Evolutionary conservation across 2,329 filamentous ascomycete genomes (phyloP), one percentile per base, ranked within the genome.

Genomic region (Endoconidiophora laricicola): DNA sequence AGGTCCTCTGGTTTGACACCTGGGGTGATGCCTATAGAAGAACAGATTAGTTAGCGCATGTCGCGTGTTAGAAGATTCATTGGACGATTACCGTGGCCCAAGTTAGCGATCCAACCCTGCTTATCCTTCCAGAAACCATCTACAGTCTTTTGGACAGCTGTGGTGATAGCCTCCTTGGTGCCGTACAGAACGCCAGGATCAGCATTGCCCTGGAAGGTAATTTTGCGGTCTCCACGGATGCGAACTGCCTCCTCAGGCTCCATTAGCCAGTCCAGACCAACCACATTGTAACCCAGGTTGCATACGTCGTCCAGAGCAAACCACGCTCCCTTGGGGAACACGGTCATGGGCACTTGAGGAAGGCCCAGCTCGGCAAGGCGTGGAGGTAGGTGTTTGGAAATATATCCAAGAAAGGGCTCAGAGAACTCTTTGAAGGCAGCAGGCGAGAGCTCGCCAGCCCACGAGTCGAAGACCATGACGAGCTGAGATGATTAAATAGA

Each of bases 281-380:
- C 83, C 37, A 95, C 86, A 60, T 96, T 78, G 69, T 96, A 98
- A 39, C 87, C 88, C 14, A 88, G 76, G 60, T 87, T 71, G 68
- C 88, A 95, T 18, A 91, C 76, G 29, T 84, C 79, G 58, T 95
- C 85, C 45, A 98, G 72, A 3, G 87, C 86, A 65, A 94, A 91
- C 85, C 91, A 96, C 9, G 91, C 90, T 9, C 91, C 91, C 70
- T 98, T 98, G 36, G 91, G 87, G 64, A 98, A 98, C 22, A 96
- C 87, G 4, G 88, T 93, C 88, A 96, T 95, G 2, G 91, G 91
- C 2, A 98, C 90, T 9, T 70, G 72, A 52, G 88, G 83, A 48
- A 90, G 67, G 0, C 80, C 79, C 61, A 93, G 72, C 61, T 85
- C 82, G 57, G 75, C 69, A 52, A 96, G 68, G 54, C 78, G 79